A percentile compares a stretch with the other conserved stretches of the same genome.
These are phyloP conservation scores for Globisporangium abappressorium DNA, from an alignment of 352 stramenopile species.

Conservation along the genomic window DNA sequence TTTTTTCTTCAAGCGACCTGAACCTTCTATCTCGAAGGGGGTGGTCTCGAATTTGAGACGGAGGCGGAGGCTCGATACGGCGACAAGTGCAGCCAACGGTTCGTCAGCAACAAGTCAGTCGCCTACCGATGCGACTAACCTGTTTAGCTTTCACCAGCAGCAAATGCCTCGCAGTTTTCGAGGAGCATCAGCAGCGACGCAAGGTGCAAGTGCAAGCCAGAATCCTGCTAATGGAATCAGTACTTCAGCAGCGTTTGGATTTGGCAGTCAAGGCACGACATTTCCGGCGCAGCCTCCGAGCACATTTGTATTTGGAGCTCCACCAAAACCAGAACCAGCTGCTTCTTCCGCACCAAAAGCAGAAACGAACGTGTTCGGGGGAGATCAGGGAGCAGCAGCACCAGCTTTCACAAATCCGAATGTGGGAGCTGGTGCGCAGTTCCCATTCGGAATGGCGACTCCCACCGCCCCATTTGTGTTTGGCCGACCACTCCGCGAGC, in stretches of 20 bases:
- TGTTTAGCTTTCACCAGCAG: background rate
- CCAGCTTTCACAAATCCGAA: conserved; percentile 10
- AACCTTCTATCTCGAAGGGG: background rate
- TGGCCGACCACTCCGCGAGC: conserved; percentile 2
- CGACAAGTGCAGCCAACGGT: background rate
- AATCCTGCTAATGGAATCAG: background rate
- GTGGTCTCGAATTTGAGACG: conserved; percentile 1
- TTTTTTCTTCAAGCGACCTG: background rate
- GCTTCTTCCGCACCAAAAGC: background rate
- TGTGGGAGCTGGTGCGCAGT: conserved; percentile 16
- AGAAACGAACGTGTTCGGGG: background rate
- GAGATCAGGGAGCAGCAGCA: background rate
- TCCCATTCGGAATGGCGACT: conserved; percentile 25
- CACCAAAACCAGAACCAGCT: background rate
- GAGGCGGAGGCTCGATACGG: background rate
- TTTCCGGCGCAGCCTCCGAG: background rate
- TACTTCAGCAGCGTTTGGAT: background rate
- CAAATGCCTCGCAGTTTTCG: background rate
- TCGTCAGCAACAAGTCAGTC: background rate
- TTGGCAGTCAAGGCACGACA: background rate
- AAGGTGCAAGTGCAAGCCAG: background rate
- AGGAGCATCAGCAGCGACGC: background rate
- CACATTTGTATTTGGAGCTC: conserved; percentile 14
- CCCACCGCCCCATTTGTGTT: conserved; percentile 23
- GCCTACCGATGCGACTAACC: background rate